Evolutionary conservation across 306 rosid species (phyloP), one percentile per base, ranked within the genome.

Genomic region (Vachellia collinsii): DNA sequence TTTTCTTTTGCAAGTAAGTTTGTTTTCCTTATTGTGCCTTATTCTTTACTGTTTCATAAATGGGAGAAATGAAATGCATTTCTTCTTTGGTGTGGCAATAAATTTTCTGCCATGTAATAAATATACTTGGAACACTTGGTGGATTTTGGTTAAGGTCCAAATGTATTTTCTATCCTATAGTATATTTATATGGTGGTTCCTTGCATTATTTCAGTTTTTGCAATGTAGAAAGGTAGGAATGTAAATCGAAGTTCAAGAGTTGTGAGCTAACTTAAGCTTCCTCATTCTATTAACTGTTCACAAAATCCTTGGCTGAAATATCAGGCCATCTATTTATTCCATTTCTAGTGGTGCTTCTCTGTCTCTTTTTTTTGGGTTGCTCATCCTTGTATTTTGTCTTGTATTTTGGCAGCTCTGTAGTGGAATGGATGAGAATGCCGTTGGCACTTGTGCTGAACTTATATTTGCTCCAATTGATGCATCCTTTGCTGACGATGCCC

Each of bases 401-500:
- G 72, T 84, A 43, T 75, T 78, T 69, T 74, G 65, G 82, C 79
- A 96, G 99, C 90, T 93, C 51, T 96, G 99, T 86, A 96, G 99
- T 79, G 99, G 99, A 84, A 96, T 96, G 97, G 99, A 96, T 74
- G 99, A 96, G 89, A 93, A 86, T 80, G 98, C 99, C 72, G 88
- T 93, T 38, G 99, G 99, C 75, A 90, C 98, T 41, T 92, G 97
- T 86, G 98, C 99, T 8, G 98, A 96, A 79, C 97, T 96, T n/a
- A 89, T 96, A 65, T 96, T 94, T 77, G 99, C 99, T 84, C 99
- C 99, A 42, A 96, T 96, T 69, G 99, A 96, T 86, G 97, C 97
- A 36, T 93, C 99, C 61, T 96, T 96, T 85, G 98, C 99, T 77
- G 99, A 96, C 81, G 99, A 96, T 84, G 99, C 99, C 43, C 98